phyloP scores from a whole-genome alignment of 2,329 filamentous ascomycete genomes.

The Cercospora zeae-maydis region DNA sequence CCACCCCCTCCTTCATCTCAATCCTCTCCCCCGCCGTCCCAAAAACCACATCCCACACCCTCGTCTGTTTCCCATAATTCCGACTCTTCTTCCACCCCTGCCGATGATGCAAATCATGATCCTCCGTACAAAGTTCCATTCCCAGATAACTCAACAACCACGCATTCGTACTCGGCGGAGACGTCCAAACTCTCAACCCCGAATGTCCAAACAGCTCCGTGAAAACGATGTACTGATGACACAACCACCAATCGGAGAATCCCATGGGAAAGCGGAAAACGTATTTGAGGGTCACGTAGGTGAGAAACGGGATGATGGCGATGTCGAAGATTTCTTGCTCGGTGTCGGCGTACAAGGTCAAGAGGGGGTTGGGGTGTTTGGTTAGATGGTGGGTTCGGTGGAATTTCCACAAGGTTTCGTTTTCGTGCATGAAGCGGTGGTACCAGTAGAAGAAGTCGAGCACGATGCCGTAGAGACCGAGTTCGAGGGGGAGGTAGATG shows the following conservation, averaged over 20 bases:
- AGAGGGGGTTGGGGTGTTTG: conserved; percentile 45
- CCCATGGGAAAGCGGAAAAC: conserved; percentile 43
- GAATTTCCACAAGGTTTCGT: conserved; percentile 42
- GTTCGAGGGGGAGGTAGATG: conserved; percentile 37
- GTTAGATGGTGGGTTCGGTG: conserved; percentile 48
- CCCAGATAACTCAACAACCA: conserved; percentile 36
- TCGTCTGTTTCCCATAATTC: conserved; percentile 43
- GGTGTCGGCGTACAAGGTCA: conserved; percentile 43
- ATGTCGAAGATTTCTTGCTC: conserved; percentile 47
- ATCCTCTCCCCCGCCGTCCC: conserved; percentile 36
- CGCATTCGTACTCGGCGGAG: conserved; percentile 37
- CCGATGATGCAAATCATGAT: conserved; percentile 43
- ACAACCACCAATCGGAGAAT: conserved; percentile 49
- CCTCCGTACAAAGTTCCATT: conserved; percentile 43
- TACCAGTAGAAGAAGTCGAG: conserved; percentile 46
- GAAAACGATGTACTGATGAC: conserved; percentile 45
- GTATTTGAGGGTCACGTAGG: conserved; percentile 38
- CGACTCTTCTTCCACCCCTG: conserved; percentile 38
- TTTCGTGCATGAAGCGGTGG: conserved; percentile 45
- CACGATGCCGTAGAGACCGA: conserved; percentile 43
- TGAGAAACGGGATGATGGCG: conserved; percentile 41
- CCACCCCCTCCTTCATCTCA: conserved; percentile 30
- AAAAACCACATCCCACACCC: conserved; percentile 40
- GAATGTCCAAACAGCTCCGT: conserved; percentile 42
- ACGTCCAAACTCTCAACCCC: conserved; percentile 38